Evolutionary conservation across 148 eudicot species (phyloP).

Genomic region (Nyssa sinensis): DNA sequence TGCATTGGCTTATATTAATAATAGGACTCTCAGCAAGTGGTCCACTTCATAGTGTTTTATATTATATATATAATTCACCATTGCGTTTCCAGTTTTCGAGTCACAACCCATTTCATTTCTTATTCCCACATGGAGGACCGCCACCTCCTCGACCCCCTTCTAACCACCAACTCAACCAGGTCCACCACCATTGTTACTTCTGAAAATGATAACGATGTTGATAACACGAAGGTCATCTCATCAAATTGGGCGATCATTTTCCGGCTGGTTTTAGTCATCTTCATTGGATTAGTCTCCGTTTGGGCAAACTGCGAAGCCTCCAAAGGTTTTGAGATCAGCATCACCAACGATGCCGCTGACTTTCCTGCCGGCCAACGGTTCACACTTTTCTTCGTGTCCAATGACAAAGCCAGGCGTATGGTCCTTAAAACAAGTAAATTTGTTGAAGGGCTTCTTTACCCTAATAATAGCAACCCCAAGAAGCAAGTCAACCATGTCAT

Average conservation of each 20-base stretch:
- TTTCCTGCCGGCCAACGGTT: conserved; percentile 36
- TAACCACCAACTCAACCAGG: conserved; percentile 19
- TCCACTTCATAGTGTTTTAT: too few relatives aligned
- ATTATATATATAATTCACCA: too few relatives aligned
- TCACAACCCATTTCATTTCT: too few relatives aligned
- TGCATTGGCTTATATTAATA: too few relatives aligned
- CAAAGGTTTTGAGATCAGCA: conserved; percentile 48
- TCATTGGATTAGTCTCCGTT: conserved; percentile 39
- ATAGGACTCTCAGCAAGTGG: too few relatives aligned
- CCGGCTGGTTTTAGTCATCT: conserved; percentile 32
- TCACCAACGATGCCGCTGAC: conserved; percentile 35
- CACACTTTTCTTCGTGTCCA: conserved; percentile 49
- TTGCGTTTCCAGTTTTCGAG: too few relatives aligned
- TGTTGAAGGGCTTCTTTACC: conserved; percentile 41
- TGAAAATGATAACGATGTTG: not conserved
- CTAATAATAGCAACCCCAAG: conserved; percentile 20
- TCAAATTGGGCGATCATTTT: conserved; percentile 24
- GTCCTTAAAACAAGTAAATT: conserved; percentile 34
- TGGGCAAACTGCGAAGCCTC: conserved; percentile 74
- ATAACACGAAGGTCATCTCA: conserved; percentile 1
- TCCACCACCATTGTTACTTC: not conserved
- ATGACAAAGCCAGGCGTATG: conserved; percentile 50
- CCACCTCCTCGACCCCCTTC: conserved; percentile 40
- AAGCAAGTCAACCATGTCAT: conserved; percentile 41
- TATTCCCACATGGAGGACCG: conserved; percentile 36